Conservation (phyloP, 2,329 filamentous ascomycete genomes). For the Xylariaceae sp. region DNA sequence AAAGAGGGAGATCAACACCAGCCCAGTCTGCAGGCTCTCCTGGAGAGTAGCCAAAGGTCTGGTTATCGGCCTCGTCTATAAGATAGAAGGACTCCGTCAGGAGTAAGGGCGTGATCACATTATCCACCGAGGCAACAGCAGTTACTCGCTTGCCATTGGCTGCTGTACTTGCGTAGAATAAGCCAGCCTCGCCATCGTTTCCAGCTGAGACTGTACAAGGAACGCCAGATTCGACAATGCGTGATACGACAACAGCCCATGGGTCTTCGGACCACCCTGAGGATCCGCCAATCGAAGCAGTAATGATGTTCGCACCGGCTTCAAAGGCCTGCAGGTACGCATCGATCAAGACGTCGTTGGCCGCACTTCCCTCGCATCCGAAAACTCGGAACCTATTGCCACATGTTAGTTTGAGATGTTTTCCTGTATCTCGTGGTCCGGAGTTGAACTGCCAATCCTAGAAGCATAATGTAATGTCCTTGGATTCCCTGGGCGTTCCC, state of each 20-base stretch:
- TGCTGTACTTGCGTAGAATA: constrained; percentile 48
- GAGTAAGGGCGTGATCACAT: constrained; percentile 39
- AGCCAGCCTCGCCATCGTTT: constrained; percentile 43
- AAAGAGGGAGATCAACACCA: constrained; percentile 45
- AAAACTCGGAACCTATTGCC: constrained; percentile 58
- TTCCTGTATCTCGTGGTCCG: too few species aligned
- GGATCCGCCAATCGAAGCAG: constrained; percentile 48
- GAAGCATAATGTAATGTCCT: too few species aligned
- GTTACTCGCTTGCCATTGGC: constrained; percentile 45
- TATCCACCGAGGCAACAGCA: constrained; percentile 49
- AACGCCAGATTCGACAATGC: constrained; percentile 51
- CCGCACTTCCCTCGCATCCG: constrained; percentile 47
- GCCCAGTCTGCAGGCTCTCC: constrained; percentile 41
- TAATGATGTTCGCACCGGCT: constrained; percentile 56
- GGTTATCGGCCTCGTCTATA: constrained; percentile 31
- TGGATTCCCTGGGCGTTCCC: too few species aligned
- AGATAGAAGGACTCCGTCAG: constrained; percentile 40
- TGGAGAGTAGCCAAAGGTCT: constrained; percentile 41
- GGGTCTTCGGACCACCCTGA: constrained; percentile 51
- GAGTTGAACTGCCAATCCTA: too few species aligned
- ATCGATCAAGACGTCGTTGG: constrained; percentile 49
- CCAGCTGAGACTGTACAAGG: constrained; percentile 51
- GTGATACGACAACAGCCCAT: constrained; percentile 47
- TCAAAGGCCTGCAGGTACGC: constrained; percentile 59
- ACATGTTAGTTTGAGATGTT: too few species aligned